phyloP scores from a whole-genome alignment of 768 basidiomycete species.

The Tricholoma hemisulphureum region DNA sequence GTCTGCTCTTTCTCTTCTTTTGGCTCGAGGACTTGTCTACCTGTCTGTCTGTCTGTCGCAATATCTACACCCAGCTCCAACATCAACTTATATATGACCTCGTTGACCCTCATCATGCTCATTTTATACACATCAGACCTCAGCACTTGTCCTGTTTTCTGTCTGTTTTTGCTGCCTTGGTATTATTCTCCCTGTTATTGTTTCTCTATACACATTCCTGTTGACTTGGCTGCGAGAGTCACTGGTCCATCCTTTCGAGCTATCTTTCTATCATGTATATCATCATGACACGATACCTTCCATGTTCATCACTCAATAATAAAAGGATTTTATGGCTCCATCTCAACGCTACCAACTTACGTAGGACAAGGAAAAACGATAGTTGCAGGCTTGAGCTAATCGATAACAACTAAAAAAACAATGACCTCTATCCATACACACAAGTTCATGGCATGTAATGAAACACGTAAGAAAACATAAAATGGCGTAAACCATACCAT shows the following conservation, averaged over 20 bases:
- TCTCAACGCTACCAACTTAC: not conserved
- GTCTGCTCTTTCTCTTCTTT: conserved; percentile 17
- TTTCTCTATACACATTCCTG: conserved; percentile 14
- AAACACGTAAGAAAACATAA: conserved; percentile 10
- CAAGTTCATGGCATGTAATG: not conserved
- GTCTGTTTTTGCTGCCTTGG: conserved; percentile 12
- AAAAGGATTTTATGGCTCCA: conserved; percentile 1
- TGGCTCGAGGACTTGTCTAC: conserved; percentile 17
- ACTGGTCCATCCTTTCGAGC: conserved; percentile 7
- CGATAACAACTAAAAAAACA: conserved; percentile 3
- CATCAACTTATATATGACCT: conserved; percentile 15
- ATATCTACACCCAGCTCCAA: conserved; percentile 20
- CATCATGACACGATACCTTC: conserved; percentile 25
- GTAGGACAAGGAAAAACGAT: too few species aligned
- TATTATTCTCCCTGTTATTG: conserved; percentile 16
- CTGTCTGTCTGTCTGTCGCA: conserved; percentile 21
- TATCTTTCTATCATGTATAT: conserved; percentile 28
- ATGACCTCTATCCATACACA: not conserved
- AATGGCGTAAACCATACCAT: conserved; percentile 6
- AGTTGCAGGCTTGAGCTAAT: too few species aligned
- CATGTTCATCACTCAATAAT: not conserved
- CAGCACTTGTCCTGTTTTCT: conserved; percentile 14
- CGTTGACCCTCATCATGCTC: conserved; percentile 13
- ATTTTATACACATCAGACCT: conserved; percentile 12
- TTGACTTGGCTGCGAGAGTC: conserved; percentile 15